Evolutionary conservation across 2,329 filamentous ascomycete genomes (phyloP).

Genomic region (Pseudogymnoascus sp.): DNA sequence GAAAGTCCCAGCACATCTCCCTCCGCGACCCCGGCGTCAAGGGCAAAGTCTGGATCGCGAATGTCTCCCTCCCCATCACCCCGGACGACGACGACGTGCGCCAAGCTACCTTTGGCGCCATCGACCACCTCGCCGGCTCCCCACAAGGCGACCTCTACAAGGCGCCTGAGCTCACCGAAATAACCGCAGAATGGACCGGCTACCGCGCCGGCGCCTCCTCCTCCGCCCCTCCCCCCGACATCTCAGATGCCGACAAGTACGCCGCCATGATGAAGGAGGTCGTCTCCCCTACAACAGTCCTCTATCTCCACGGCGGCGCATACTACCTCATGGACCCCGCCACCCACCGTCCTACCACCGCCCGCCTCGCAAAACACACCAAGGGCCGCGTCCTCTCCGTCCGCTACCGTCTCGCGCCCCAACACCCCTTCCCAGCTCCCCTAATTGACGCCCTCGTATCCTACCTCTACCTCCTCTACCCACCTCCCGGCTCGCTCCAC

Average conservation of each 20-base stretch:
- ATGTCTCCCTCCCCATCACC: slow-evolving; percentile 54
- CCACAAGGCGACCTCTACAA: slow-evolving; percentile 28
- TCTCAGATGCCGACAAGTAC: slow-evolving; percentile 59
- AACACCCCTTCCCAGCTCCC: slow-evolving; percentile 62
- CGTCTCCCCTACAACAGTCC: slow-evolving; percentile 51
- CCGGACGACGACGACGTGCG: slow-evolving; percentile 45
- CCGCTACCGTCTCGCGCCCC: slow-evolving; percentile 63
- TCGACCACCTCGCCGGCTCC: slow-evolving; percentile 41
- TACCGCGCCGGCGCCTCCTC: slow-evolving; percentile 48
- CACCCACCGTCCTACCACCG: slow-evolving; percentile 51
- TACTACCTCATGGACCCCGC: slow-evolving; percentile 65
- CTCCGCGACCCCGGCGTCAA: slow-evolving; percentile 60
- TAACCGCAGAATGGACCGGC: slow-evolving; percentile 71
- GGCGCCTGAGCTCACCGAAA: slow-evolving; percentile 44
- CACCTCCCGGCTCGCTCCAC: slow-evolving; percentile 59
- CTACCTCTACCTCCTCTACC: slow-evolving; percentile 65
- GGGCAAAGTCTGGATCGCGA: slow-evolving; percentile 74
- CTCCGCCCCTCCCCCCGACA: slow-evolving; percentile 42
- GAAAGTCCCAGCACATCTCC: slow-evolving; percentile 54
- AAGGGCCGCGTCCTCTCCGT: slow-evolving; percentile 63
- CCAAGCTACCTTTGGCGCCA: slow-evolving; percentile 49
- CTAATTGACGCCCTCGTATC: slow-evolving; percentile 61
- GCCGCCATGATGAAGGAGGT: slow-evolving; percentile 58
- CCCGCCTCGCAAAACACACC: slow-evolving; percentile 56
- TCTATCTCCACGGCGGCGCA: slow-evolving; percentile 72